phyloP scores from a whole-genome alignment of 2,329 filamentous ascomycete species.

The Trichoderma sp. region DNA sequence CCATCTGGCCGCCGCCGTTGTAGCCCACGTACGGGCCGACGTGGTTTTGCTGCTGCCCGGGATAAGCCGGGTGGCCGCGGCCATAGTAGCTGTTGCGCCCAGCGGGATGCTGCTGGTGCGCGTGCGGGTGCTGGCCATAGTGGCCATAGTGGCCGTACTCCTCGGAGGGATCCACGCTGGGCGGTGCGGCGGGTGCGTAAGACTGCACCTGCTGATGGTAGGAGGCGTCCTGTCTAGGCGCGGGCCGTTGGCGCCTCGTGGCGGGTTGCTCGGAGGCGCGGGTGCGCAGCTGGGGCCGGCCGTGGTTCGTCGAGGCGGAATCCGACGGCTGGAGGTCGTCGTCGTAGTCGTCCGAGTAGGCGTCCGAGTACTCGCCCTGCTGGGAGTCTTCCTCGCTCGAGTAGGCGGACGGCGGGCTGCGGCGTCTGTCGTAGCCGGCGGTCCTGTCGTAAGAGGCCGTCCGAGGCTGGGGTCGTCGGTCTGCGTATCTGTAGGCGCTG shows the following conservation, averaged over 20 bases:
- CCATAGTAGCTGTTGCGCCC: conserved; percentile 37
- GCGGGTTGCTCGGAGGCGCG: conserved; percentile 35
- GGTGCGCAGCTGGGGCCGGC: conserved; percentile 35
- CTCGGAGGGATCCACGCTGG: conserved; percentile 66
- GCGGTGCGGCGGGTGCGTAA: conserved; percentile 52
- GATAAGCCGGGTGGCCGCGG: conserved; percentile 28
- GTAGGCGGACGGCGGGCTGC: conserved; percentile 41
- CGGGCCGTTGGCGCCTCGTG: conserved; percentile 37
- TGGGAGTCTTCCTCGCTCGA: conserved; percentile 46
- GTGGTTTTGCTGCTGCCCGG: conserved; percentile 41
- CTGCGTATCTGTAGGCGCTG: conserved; percentile 33
- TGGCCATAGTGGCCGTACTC: conserved; percentile 58
- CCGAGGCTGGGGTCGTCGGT: conserved; percentile 35
- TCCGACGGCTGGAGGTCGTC: conserved; percentile 61
- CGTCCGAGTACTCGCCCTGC: conserved; percentile 37
- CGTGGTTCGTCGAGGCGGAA: conserved; percentile 56
- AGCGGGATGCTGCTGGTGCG: conserved; percentile 31
- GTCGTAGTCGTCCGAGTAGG: conserved; percentile 43
- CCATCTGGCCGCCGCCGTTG: conserved; percentile 48
- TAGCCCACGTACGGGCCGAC: conserved; percentile 48
- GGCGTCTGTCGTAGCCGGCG: conserved; percentile 33
- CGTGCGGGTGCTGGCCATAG: conserved; percentile 31
- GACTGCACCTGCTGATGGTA: conserved; percentile 42
- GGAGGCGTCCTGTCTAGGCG: conserved; percentile 42
- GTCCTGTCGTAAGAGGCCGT: conserved; percentile 27